phyloP scores from a whole-genome alignment of 1,139 yeast genomes.

The Diutina neorugosa region DNA sequence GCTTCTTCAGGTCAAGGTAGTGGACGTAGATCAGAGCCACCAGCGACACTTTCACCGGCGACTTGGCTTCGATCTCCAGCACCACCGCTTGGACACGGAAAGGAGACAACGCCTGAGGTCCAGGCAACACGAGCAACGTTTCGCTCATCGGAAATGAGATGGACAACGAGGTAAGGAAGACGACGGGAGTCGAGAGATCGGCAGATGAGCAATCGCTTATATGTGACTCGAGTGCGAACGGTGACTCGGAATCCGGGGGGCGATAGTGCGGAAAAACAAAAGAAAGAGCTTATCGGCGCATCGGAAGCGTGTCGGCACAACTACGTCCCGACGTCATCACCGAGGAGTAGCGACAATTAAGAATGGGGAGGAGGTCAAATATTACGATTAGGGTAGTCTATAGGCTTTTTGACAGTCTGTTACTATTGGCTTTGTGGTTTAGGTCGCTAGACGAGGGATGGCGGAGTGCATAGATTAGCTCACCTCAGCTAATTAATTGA shows the following conservation, averaged over 20 bases:
- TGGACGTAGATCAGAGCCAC: constrained; percentile 73
- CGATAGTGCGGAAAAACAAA: not conserved
- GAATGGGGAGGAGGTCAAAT: too few relatives aligned
- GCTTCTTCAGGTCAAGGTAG: constrained; percentile 49
- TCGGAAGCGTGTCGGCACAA: not conserved
- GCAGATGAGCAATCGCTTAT: constrained; percentile 3
- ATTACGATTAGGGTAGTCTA: too few relatives aligned
- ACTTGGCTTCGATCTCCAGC: constrained; percentile 59
- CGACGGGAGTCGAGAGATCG: not conserved
- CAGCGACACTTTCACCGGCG: constrained; percentile 37
- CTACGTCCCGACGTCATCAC: too few relatives aligned
- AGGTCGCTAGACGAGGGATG: too few relatives aligned
- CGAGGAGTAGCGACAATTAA: too few relatives aligned
- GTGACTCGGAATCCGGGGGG: not conserved
- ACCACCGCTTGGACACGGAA: constrained; percentile 70
- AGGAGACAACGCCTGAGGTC: constrained; percentile 81
- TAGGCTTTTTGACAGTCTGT: too few relatives aligned
- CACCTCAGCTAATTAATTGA: not conserved
- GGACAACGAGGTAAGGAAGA: not conserved
- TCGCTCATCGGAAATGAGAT: constrained; percentile 8
- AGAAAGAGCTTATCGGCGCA: not conserved
- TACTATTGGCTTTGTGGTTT: too few relatives aligned
- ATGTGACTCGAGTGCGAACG: not conserved
- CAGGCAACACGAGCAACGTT: constrained; percentile 52
- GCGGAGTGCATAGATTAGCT: not conserved